Base-by-base conservation (phyloP, 331 rosid genomes). In the Acacia concinna region DNA sequence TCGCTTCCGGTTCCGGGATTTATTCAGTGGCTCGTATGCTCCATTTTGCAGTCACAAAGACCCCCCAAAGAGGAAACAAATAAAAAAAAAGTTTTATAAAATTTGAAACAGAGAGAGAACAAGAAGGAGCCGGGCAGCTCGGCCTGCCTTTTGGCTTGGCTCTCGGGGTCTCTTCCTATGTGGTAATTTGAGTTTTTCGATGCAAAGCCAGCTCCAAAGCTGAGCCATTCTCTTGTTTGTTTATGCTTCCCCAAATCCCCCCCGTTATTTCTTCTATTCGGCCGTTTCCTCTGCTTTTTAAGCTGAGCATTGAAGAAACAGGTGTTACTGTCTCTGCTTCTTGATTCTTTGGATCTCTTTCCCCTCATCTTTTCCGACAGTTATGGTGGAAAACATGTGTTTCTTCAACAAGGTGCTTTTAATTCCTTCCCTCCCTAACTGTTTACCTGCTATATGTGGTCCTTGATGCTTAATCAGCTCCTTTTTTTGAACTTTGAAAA, bases 331-430 rank as follows among this genome's bases (percentile, higher is more conserved):
- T 27, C 32, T 41, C 20, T 69, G 37, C 37, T 69, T 41, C 57
- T 43, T 14, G 56, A 40, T 68, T 23, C 31, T 25, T 68, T 68
- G 30, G n/a, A 68, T 40, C 32, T 6, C 21, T 64, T 73, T 71
- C 32, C 38, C 21, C 62, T 47, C 51, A 38, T 57, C 69, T 54
- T 56, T 51, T 71, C 51, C 67, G 57, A 34, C 64, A 84, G 71
- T 85, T 51, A 94, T 94, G 98, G 92, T 87, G 17, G 97, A 80
- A 84, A 81, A 79, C 78, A 74, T 84, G 85, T 89, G 87, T 67
- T 86, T 90, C 80, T 52, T 83, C 82, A 84, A 85, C 86, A 91
- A 92, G 97, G 97, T 92, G 72, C 82, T 74, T 66, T n/a, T 75
- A 51, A 38, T 79, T 65, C 38, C 17, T 31, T 10, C 14, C 21